Evolutionary conservation across 73 alveolate genomes (phyloP).

Genomic region (Paraurostyla sp.): DNA sequence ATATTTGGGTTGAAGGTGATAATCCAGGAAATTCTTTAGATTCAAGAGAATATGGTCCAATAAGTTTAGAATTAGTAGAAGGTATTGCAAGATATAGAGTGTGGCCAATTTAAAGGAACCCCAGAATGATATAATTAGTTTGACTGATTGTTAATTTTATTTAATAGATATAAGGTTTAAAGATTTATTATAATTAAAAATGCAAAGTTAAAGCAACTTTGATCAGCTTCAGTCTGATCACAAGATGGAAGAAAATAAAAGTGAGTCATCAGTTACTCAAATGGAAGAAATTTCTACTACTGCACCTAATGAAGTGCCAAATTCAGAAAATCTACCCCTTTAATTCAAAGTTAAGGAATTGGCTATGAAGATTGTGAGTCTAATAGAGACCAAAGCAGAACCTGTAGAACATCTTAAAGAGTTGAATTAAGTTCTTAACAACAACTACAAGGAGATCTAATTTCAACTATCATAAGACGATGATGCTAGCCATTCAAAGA

Average conservation of each 20-base stretch:
- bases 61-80: conserved; percentile 38
- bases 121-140: neutral
- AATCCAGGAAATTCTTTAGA: conserved; percentile 49
- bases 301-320: neutral
- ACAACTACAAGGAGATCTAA: neutral
- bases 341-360: neutral
- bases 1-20: conserved; percentile 75
- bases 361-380: neutral
- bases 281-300: too few relatives aligned
- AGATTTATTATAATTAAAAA: neutral
- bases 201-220: neutral
- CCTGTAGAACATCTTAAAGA: neutral
- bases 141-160: neutral
- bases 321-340: neutral
- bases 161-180: neutral
- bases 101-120: conserved; percentile 47
- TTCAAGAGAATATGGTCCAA: conserved; percentile 68
- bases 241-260: neutral
- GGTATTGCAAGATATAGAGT: conserved; percentile 45
- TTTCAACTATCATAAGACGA: neutral
- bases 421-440: neutral
- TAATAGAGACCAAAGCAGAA: neutral
- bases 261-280: too few relatives aligned
- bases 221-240: neutral
- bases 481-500: neutral